Base-by-base conservation (phyloP, 1,284 basidiomycete species). In the Albatrellus sp. region DNA sequence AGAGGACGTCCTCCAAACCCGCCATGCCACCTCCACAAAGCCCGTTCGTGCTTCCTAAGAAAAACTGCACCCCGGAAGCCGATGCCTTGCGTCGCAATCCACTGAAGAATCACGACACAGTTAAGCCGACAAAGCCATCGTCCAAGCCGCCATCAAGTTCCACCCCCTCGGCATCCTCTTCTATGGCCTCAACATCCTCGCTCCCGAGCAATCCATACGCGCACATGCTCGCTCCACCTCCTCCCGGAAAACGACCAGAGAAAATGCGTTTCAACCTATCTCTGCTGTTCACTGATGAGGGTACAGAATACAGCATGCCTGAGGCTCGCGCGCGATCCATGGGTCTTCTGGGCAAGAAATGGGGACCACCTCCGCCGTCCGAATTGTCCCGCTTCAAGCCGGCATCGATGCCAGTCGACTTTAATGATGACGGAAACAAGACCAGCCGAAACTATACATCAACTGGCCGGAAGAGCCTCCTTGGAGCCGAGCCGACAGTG, bases 321-420 rank as follows among this genome's bases (percentile, higher is more conserved):
- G 86, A 89, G 60, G 84, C 77, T 1, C 69, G 86, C 7, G 82
- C 86, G 1, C 73, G 75, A 7, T 80, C 80, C 3, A 79, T 86
- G 67, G 86, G 86, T 19, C 69, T 89, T 20, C 64, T 85, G 5
- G 80, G 80, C 13, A 89, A 88, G 68, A 82, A 80, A 58, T 89
- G 85, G 85, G 74, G 72, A 1, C 72, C 79, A 1, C 80, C 79
- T 1, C 75, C 78, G 14, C 54, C 65, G 9, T 67, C 73, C 2
- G 68, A 73, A 50, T 47, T 72, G 12, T 41, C 48, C 12, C 38
- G 46, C 30, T 30, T 31, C 12, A 37, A 5, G 13, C 16, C 60
- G 61, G 24, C 20, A 14, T 30, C 29, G 1, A 30, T 17, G 13
- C 20, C 12, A 16, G 70, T 75, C 40, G 65, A 73, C 44, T 73